Evolutionary conservation across 768 basidiomycete species (phyloP).

Genomic region (Mycena maculata): DNA sequence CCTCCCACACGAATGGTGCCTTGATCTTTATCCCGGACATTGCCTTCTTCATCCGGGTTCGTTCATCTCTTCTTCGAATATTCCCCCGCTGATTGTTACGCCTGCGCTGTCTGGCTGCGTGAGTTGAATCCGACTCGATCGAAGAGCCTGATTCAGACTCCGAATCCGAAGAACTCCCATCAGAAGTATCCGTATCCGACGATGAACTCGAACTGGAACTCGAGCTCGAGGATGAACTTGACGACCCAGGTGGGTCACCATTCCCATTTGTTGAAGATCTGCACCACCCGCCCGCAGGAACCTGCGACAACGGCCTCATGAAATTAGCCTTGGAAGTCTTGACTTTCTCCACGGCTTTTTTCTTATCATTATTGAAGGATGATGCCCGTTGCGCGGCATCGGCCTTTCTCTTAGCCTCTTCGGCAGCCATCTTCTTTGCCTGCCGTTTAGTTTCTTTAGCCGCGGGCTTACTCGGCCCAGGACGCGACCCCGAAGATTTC

Average conservation of each 20-base stretch:
- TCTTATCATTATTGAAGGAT: background rate
- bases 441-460: background rate
- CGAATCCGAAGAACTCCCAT: no score
- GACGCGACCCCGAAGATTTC: background rate
- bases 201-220: background rate
- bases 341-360: background rate
- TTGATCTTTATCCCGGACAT: conserved; percentile 27
- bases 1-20: conserved; percentile 33
- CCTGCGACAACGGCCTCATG: conserved; percentile 1
- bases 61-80: background rate
- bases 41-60: background rate
- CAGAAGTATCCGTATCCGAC: background rate
- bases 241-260: background rate
- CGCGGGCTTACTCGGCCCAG: background rate
- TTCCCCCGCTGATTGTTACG: background rate
- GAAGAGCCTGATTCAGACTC: no score
- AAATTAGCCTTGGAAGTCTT: background rate
- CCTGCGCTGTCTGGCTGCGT: background rate
- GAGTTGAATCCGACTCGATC: no score
- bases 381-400: no score
- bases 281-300: conserved; percentile 23
- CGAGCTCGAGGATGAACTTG: background rate
- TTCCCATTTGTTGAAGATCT: background rate
- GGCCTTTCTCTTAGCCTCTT: no score
- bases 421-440: no score